Evolutionary conservation across 2,329 filamentous ascomycete genomes (phyloP).

Genomic region (Diaporthe capsici): DNA sequence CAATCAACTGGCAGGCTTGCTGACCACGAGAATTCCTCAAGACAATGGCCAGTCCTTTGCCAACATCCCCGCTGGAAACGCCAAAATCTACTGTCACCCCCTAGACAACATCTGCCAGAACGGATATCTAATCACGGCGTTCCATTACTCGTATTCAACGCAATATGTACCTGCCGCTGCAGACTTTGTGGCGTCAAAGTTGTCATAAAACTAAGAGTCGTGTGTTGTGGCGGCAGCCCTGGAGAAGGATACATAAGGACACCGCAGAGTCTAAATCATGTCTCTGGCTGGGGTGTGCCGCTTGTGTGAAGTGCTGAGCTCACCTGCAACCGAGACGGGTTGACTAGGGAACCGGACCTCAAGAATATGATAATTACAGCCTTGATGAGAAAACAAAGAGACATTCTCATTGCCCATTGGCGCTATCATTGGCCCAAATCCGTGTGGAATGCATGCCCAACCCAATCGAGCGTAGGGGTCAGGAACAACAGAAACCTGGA

Average conservation of each 20-base stretch:
- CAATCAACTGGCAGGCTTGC: not conserved
- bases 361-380: not conserved
- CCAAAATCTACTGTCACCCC: conserved; percentile 39
- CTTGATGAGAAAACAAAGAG: not conserved
- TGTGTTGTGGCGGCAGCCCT: not conserved
- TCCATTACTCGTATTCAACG: conserved; percentile 13
- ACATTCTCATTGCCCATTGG: not conserved
- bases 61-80: conserved; percentile 30
- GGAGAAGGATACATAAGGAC: not conserved
- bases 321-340: not conserved
- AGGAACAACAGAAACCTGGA: conserved; percentile 23
- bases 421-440: not conserved
- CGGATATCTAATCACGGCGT: not conserved
- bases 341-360: not conserved
- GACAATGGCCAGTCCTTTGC: conserved; percentile 42
- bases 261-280: not conserved
- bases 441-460: conserved; percentile 23
- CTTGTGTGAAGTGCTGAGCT: not conserved
- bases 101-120: conserved; percentile 41
- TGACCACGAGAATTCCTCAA: conserved; percentile 10
- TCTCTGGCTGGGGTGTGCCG: not conserved
- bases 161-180: conserved; percentile 19
- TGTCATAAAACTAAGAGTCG: not conserved
- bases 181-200: conserved; percentile 10
- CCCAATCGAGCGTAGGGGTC: conserved; percentile 15